These are phyloP conservation scores for Rhodomyrtus tomentosa DNA, from an alignment of 345 rosid species.

Conservation along the genomic window DNA sequence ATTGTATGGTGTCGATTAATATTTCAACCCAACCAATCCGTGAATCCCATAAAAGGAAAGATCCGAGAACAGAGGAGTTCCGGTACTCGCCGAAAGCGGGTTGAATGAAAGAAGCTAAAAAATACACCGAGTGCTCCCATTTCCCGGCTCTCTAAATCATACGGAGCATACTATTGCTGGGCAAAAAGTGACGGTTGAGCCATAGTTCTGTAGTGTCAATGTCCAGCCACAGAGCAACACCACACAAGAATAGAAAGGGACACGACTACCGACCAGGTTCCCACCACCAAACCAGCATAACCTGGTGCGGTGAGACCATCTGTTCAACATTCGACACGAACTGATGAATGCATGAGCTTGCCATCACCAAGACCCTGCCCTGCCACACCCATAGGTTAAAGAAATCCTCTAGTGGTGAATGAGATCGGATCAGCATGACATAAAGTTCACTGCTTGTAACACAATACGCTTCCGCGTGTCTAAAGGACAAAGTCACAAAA, in stretches of 20 bases:
- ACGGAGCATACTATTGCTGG: background rate
- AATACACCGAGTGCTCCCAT: background rate
- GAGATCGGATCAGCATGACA: background rate
- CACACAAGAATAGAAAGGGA: background rate
- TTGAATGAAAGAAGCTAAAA: background rate
- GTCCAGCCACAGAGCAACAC: background rate
- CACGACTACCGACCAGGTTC: background rate
- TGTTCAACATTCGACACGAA: background rate
- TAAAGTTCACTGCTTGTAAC: background rate
- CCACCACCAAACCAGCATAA: background rate
- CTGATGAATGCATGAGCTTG: background rate
- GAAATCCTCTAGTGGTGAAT: background rate
- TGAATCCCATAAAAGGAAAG: background rate
- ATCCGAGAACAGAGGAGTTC: background rate
- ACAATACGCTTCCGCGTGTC: background rate
- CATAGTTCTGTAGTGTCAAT: background rate
- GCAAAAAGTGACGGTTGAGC: background rate
- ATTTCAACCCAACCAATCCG: background rate
- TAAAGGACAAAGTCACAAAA: background rate
- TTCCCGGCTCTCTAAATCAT: background rate
- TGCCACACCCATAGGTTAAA: background rate
- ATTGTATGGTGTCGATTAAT: background rate
- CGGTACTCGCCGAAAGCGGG: background rate
- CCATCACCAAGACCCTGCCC: background rate
- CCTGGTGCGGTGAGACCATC: background rate